phyloP scores from a whole-genome alignment of 768 basidiomycete species.

The Podaxis sp. region DNA sequence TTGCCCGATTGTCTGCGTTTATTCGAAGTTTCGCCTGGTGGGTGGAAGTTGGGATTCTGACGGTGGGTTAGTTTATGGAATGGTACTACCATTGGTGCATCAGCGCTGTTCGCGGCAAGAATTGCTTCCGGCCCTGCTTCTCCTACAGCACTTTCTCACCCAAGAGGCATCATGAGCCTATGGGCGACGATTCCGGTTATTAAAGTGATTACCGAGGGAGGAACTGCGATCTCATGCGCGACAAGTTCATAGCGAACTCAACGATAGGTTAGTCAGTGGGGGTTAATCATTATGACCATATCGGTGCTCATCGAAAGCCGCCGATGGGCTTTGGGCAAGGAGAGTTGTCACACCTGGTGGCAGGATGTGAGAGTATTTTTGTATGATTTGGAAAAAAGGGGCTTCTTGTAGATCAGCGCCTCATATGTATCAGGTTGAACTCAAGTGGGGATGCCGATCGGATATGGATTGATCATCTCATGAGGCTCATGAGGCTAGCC shows the following conservation, averaged over 20 bases:
- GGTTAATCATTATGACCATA: background rate
- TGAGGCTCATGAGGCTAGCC: background rate
- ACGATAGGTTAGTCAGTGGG: conserved; percentile 4
- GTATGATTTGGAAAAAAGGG: conserved; percentile 1
- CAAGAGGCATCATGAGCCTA: background rate
- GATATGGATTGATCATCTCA: conserved; percentile 7
- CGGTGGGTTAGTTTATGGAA: background rate
- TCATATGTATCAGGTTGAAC: background rate
- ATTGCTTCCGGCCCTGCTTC: background rate
- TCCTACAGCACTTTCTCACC: background rate
- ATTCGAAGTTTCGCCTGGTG: background rate
- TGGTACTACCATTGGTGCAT: background rate
- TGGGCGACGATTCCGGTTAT: conserved; percentile 3
- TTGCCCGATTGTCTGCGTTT: background rate
- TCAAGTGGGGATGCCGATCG: background rate
- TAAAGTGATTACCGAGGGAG: background rate
- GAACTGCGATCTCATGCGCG: background rate
- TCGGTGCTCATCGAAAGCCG: background rate
- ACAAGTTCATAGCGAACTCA: background rate
- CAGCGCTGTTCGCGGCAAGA: background rate
- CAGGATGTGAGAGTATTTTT: background rate
- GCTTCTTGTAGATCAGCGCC: conserved; percentile 8
- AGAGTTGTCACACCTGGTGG: background rate
- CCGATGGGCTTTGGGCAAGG: background rate
- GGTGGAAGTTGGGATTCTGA: background rate